Base-by-base conservation (phyloP, 805 yeast species). In the Naumovozyma baii region DNA sequence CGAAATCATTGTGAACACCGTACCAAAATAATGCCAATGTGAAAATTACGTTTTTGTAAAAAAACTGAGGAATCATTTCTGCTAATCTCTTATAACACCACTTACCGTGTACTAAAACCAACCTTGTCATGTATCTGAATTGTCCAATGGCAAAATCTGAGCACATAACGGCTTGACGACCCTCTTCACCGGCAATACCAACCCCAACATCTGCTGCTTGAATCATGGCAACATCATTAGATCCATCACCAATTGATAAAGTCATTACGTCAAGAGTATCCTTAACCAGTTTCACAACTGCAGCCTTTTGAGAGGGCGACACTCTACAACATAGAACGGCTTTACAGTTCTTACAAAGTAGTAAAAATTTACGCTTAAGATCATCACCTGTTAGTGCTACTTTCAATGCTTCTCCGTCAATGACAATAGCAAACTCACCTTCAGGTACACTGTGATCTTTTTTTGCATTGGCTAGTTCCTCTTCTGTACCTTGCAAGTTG, bases 101-200 rank as follows among this genome's bases (percentile, higher is more conserved):
- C 61, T 92, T 69, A 18, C 94, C 94, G 59, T 83, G 94, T 18
- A 80, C 83, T 38, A 83, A 59, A 15, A 83, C 63, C 44, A 83
- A 63, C 48, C 83, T 70, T 0, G 81, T 69, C 43, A 83, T 61
- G 52, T 70, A 83, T 53, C 94, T 71, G 61, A 83, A 83, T 57
- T 83, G 94, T 14, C 90, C 92, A 52, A 83, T 64, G n/a, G 90
- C 94, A 62, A 80, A 83, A 64, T 83, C 94, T 1, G 92, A 79
- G 18, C 87, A 80, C 94, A 83, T 83, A 2, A 75, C 92, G 8
- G 94, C 94, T 61, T 83, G 94, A 39, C 92, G 67, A 56, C 94
- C 94, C 67, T 83, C 94, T 65, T 83, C 94, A 63, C 94, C 94
- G 2, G 88, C 88, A 55, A 83, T 83, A 65, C 94, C 94, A 41